phyloP scores from a whole-genome alignment of 257 asterid genomes.

The Solanum appendiculatum region DNA sequence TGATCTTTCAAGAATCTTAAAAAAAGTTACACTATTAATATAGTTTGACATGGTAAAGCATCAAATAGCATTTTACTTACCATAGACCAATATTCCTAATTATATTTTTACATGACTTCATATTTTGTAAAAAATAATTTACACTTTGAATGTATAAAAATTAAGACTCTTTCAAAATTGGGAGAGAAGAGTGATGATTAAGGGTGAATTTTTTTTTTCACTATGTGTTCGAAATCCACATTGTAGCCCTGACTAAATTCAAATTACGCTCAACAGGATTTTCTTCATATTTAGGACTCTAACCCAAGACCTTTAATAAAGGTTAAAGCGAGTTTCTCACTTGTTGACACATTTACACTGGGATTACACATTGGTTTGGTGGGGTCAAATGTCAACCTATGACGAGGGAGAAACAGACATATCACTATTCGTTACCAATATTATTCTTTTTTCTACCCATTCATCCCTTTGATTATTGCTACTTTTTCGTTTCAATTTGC shows the following conservation, averaged over 20 bases:
- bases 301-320: too few relatives aligned
- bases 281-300: too few relatives aligned
- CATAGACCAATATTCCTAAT: background rate
- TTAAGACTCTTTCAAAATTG: background rate
- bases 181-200: too few relatives aligned
- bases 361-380: slow-evolving; percentile 2
- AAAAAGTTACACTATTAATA: background rate
- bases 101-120: background rate
- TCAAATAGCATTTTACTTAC: background rate
- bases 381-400: slow-evolving; percentile 35
- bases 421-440: slow-evolving; percentile 23
- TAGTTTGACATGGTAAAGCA: background rate
- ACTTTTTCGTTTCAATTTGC: background rate
- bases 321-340: background rate
- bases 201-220: background rate
- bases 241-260: too few relatives aligned
- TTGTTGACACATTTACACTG: background rate
- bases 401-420: slow-evolving; percentile 17
- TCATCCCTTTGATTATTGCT: slow-evolving; percentile 39
- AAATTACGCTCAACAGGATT: too few relatives aligned
- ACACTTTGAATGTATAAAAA: background rate
- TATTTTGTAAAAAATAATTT: background rate
- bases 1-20: too few relatives aligned
- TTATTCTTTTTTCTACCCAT: slow-evolving; percentile 14
- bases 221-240: too few relatives aligned